Evolutionary conservation across 352 stramenopile genomes (phyloP).

Genomic region (Saprolegnia diclina): DNA sequence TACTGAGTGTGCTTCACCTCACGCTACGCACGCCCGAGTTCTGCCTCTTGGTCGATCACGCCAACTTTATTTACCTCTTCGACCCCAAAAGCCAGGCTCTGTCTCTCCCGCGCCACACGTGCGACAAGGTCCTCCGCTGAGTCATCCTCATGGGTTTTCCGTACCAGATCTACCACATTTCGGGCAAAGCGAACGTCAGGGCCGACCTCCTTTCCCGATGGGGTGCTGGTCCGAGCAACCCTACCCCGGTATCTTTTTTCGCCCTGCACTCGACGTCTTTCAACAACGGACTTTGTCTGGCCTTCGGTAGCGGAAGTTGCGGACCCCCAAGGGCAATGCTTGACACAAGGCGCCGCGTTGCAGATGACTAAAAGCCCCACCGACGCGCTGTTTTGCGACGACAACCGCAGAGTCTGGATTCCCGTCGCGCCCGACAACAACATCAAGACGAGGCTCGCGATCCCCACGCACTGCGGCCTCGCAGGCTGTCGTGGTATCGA

Average conservation of each 20-base stretch:
- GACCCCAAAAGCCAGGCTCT: not conserved
- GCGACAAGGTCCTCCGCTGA: slow-evolving; percentile 19
- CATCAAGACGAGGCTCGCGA: not conserved
- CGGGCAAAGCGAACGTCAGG: slow-evolving; percentile 25
- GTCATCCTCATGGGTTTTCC: slow-evolving; percentile 22
- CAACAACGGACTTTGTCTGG: not conserved
- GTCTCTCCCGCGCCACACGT: slow-evolving; percentile 5
- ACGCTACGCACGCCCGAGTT: slow-evolving; percentile 5
- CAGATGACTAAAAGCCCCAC: too few relatives aligned
- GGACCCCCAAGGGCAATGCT: too few relatives aligned
- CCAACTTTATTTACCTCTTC: slow-evolving; percentile 26
- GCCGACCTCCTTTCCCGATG: slow-evolving; percentile 25
- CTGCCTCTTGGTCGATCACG: slow-evolving; percentile 15
- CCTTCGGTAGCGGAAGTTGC: too few relatives aligned
- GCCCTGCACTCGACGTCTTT: not conserved
- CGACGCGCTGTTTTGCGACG: too few relatives aligned
- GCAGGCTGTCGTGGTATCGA: not conserved
- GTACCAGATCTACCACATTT: slow-evolving; percentile 25
- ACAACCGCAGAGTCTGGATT: too few relatives aligned
- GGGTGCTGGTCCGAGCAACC: slow-evolving; percentile 8
- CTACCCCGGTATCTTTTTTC: not conserved
- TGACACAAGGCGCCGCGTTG: too few relatives aligned
- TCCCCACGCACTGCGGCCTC: not conserved
- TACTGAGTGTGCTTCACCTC: not conserved
- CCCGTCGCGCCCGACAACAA: too few relatives aligned